Percentiles rank a stretch among this genome's conserved stretches.
phyloP scores from a whole-genome alignment of 352 stramenopile species.

The Salisapilia sapeloensis region DNA sequence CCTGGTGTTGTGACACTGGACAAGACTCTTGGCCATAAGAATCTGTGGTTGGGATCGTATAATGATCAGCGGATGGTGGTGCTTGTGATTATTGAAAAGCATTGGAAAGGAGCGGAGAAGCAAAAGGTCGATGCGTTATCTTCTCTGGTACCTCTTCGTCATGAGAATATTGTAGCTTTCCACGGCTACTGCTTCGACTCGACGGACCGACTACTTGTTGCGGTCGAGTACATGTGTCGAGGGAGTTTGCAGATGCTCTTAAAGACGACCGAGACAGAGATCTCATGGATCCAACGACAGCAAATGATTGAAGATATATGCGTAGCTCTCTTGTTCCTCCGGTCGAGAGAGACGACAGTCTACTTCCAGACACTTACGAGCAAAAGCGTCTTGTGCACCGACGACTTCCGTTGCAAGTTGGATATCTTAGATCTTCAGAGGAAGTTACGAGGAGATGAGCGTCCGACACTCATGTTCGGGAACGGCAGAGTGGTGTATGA shows the following conservation, averaged over 20 bases:
- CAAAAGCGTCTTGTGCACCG: slow-evolving; percentile 37
- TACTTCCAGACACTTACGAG: slow-evolving; percentile 31
- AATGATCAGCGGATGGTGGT: slow-evolving; percentile 26
- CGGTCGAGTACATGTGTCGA: slow-evolving; percentile 63
- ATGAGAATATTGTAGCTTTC: slow-evolving; percentile 52
- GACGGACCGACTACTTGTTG: slow-evolving; percentile 42
- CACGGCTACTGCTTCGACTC: slow-evolving; percentile 34
- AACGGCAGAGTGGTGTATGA: slow-evolving; percentile 33
- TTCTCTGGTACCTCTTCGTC: slow-evolving; percentile 31
- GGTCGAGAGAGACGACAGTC: slow-evolving; percentile 12
- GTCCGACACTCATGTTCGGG: slow-evolving; percentile 25
- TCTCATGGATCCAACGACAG: slow-evolving; percentile 30
- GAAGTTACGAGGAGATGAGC: slow-evolving; percentile 19
- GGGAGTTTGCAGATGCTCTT: slow-evolving; percentile 41
- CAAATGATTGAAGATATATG: slow-evolving; percentile 34
- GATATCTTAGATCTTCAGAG: slow-evolving; percentile 56
- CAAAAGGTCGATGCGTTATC: slow-evolving; percentile 27
- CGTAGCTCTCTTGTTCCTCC: slow-evolving; percentile 26
- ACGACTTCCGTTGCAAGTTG: slow-evolving; percentile 48
- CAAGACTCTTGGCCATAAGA: slow-evolving; percentile 31
- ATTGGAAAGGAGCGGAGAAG: slow-evolving; percentile 7
- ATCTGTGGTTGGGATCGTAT: slow-evolving; percentile 31
- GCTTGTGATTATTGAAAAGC: slow-evolving; percentile 16
- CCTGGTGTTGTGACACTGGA: slow-evolving; percentile 20
- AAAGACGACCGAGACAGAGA: slow-evolving; percentile 17